These are phyloP conservation scores for Besnoitia besnoiti DNA, from an alignment of 169 alveolate species.

Conservation along the genomic window DNA sequence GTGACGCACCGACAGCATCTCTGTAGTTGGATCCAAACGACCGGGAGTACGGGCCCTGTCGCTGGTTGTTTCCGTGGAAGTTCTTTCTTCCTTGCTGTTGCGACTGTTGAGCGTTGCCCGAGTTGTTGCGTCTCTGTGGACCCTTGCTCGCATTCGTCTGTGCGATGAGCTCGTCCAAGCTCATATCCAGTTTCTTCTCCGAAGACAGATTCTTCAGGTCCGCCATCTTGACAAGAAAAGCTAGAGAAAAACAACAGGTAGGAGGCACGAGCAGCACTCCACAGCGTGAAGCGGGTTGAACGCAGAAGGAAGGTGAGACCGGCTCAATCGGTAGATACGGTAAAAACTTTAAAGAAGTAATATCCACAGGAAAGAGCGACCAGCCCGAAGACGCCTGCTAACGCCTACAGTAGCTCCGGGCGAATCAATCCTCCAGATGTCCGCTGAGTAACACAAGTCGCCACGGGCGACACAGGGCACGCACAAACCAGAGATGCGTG, in stretches of 20 bases:
- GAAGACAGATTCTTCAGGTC: not conserved
- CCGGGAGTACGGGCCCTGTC: not conserved
- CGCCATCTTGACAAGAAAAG: slow-evolving; percentile 2
- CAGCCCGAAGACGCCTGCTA: too few species aligned
- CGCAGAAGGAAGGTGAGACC: too few species aligned
- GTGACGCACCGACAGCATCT: not conserved
- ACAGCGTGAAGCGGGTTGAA: too few species aligned
- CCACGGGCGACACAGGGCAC: too few species aligned
- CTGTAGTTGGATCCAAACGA: not conserved
- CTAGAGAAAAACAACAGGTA: not conserved
- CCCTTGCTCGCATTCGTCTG: not conserved
- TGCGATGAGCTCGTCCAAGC: slow-evolving; percentile 15
- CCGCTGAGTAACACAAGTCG: too few species aligned
- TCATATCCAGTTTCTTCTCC: slow-evolving; percentile 28
- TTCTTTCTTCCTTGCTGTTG: not conserved
- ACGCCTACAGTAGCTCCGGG: too few species aligned
- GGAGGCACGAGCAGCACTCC: too few species aligned
- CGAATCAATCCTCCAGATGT: too few species aligned
- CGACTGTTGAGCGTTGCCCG: not conserved
- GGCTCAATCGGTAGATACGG: too few species aligned
- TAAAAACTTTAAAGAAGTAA: too few species aligned
- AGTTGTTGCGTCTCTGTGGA: not conserved
- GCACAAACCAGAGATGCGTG: too few species aligned
- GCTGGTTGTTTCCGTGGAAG: not conserved
- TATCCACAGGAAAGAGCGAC: too few species aligned